A percentile compares a stretch with the other conserved stretches of the same genome.
Conservation (phyloP, 2,329 filamentous ascomycete genomes). For the Magnaporthiopsis rhizophila region DNA sequence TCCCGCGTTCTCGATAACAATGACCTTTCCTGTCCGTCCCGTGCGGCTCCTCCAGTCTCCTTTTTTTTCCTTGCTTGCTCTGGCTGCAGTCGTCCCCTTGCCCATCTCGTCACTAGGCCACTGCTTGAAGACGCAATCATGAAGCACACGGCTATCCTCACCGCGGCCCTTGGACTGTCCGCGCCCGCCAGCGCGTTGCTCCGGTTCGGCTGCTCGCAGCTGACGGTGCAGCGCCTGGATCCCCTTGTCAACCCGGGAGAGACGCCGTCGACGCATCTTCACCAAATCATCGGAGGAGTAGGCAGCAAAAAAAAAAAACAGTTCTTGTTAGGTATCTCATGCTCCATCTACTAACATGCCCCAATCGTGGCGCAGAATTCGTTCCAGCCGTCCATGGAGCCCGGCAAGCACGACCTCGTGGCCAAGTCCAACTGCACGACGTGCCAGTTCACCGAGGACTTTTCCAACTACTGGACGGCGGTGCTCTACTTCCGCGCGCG, state of each 20-base stretch:
- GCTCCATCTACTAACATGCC: background rate
- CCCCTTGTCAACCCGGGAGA: slow-evolving; percentile 34
- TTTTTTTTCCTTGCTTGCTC: background rate
- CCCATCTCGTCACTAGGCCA: background rate
- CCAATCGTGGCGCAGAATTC: slow-evolving; percentile 1
- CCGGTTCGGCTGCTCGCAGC: slow-evolving; percentile 39
- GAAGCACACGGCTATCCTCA: slow-evolving; percentile 19
- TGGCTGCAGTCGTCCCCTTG: background rate
- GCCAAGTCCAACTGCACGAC: slow-evolving; percentile 5
- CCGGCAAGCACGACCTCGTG: slow-evolving; percentile 1
- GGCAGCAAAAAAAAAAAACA: slow-evolving; percentile 5
- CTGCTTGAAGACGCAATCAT: slow-evolving; percentile 3
- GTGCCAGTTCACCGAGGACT: slow-evolving; percentile 7
- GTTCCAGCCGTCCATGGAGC: slow-evolving; percentile 5
- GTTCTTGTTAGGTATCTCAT: background rate
- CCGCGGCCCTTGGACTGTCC: slow-evolving; percentile 19
- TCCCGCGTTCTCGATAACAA: background rate
- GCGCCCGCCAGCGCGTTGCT: slow-evolving; percentile 22
- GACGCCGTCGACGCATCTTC: slow-evolving; percentile 47
- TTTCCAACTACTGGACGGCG: slow-evolving; percentile 9
- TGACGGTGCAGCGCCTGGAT: slow-evolving; percentile 39
- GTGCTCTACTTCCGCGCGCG: slow-evolving; percentile 7
- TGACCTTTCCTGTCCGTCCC: background rate
- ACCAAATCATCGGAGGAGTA: slow-evolving; percentile 49
- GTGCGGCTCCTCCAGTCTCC: background rate